Conservation (phyloP, 441 rosid genomes). For the Bruguiera hainesii region DNA sequence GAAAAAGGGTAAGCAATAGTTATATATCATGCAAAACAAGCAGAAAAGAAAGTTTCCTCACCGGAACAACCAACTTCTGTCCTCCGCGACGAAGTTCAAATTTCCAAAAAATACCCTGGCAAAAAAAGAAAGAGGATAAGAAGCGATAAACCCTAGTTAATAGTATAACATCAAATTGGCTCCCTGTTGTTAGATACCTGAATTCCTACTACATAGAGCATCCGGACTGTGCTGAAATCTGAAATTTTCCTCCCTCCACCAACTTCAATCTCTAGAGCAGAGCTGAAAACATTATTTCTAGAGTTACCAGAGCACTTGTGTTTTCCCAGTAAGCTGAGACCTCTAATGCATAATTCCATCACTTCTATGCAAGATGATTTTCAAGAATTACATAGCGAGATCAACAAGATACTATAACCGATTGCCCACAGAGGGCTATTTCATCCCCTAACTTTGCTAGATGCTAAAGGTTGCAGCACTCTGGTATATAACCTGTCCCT, state of each 20-base stretch:
- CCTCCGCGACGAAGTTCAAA: conserved; percentile 82
- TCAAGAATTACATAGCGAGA: no score
- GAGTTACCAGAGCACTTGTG: conserved; percentile 19
- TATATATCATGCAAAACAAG: neutral
- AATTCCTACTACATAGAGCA: conserved; percentile 76
- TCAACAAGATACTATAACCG: no score
- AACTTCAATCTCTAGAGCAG: conserved; percentile 81
- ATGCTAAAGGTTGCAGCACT: no score
- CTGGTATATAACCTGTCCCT: no score
- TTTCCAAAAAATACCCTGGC: conserved; percentile 88
- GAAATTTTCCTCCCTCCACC: conserved; percentile 97
- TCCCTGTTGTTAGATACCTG: conserved; percentile 45
- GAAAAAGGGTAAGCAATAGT: neutral
- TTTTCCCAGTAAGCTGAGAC: conserved; percentile 15
- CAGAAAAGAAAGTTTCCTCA: conserved; percentile 36
- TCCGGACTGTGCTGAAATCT: conserved; percentile 76
- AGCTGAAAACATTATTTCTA: conserved; percentile 40
- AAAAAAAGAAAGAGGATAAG: conserved; percentile 19
- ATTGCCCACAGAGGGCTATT: no score
- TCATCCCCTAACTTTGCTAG: no score
- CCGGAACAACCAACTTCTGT: conserved; percentile 87
- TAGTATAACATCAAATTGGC: conserved; percentile 1
- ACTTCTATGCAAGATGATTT: no score
- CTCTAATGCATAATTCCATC: neutral
- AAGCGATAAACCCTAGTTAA: neutral